Percentiles rank a stretch among this genome's conserved stretches.
Evolutionary conservation across 129 eudicot species (phyloP).

Genomic region (carrot (Daucus carota)): DNA sequence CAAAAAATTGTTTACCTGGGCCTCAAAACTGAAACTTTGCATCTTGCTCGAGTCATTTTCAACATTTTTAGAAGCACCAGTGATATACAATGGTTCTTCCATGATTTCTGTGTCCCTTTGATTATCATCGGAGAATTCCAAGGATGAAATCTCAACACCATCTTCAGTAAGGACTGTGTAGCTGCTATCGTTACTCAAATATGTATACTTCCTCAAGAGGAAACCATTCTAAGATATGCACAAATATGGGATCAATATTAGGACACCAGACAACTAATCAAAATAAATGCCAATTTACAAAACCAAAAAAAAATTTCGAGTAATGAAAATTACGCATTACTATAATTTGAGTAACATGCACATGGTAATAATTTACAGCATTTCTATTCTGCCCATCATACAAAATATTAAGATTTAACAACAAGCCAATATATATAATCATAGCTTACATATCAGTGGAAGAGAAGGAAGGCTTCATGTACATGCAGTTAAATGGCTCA

Average conservation of each 20-base stretch:
- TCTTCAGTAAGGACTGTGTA: constrained; percentile 65
- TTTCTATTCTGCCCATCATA: neutral
- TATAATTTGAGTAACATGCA: neutral
- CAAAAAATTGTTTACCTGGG: constrained; percentile 52
- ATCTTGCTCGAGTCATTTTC: constrained; percentile 31
- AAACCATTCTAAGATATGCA: constrained; percentile 54
- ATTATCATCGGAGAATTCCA: constrained; percentile 32
- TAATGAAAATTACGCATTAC: neutral
- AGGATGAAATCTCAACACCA: constrained; percentile 58
- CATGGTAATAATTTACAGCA: neutral
- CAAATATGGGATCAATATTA: constrained; percentile 6
- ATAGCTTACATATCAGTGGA: neutral
- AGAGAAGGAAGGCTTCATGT: neutral
- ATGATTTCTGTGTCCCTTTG: constrained; percentile 16
- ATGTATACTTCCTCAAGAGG: constrained; percentile 69
- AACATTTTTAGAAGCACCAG: constrained; percentile 30
- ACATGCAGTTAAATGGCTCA: neutral
- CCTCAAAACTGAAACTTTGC: constrained; percentile 85
- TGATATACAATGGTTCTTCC: constrained; percentile 28
- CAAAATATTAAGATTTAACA: neutral
- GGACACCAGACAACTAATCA: neutral
- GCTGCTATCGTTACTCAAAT: constrained; percentile 83
- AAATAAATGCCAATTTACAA: neutral
- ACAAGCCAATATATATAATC: neutral
- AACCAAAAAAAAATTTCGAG: neutral